A percentile compares a stretch with the other conserved stretches of the same genome.
Conservation (phyloP, 2,329 filamentous ascomycete genomes). For the Aspergillus fumigatus region DNA sequence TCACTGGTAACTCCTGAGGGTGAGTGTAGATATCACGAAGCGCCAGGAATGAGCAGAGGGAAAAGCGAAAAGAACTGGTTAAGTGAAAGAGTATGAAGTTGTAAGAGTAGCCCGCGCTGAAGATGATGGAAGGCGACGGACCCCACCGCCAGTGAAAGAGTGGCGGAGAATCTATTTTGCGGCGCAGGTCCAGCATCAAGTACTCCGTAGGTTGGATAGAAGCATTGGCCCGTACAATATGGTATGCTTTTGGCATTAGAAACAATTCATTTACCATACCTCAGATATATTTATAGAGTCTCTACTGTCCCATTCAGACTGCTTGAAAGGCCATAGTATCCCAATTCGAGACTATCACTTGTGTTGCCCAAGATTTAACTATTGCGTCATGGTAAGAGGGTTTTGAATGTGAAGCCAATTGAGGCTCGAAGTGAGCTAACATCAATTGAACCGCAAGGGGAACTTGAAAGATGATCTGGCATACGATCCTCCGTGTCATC, state of each 20-base stretch:
- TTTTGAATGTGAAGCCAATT: not conserved
- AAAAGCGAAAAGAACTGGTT: conserved; percentile 8
- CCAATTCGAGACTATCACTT: not conserved
- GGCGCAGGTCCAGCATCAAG: conserved; percentile 16
- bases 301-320: not conserved
- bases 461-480: conserved; percentile 64
- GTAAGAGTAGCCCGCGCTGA: conserved; percentile 3
- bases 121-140: conserved; percentile 17
- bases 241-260: not conserved
- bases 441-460: conserved; percentile 22
- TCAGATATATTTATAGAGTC: not conserved
- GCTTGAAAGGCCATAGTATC: not conserved
- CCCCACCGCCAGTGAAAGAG: conserved; percentile 28
- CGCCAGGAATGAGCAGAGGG: not conserved
- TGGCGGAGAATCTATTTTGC: conserved; percentile 38
- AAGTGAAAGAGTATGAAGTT: conserved; percentile 10
- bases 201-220: not conserved
- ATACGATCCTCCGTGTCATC: conserved; percentile 75
- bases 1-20: not conserved
- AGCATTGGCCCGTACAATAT: not conserved
- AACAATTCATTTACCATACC: not conserved
- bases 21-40: not conserved
- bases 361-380: not conserved
- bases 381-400: conserved; percentile 28
- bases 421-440: not conserved